Evolutionary conservation across 176 grass and related monocot species (phyloP), one percentile per base, ranked within the genome.

Genomic region (Oryza glumipatula): DNA sequence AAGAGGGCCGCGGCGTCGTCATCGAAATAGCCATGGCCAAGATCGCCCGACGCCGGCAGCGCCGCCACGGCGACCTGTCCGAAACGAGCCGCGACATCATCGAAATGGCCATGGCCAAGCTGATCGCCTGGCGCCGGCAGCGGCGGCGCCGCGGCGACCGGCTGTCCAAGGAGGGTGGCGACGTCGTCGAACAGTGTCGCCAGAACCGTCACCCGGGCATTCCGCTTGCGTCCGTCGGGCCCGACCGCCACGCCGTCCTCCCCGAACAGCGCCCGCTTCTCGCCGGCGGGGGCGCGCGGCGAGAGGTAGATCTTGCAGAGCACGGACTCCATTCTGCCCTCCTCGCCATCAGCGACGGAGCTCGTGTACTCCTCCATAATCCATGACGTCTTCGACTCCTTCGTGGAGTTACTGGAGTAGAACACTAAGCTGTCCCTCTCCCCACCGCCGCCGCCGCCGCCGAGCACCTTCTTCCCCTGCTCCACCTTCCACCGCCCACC

Each of bases 291-390:
- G 26, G 76, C 69, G 52, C 67, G 73, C 66, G 80, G 73, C 30
- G 86, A n/a, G 67, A 88, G n/a, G 67, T 83, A 83, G 41, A 88
- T 11, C 43, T 24, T 83, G 54, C 58, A 32, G 3, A 88, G 35
- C 56, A 71, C 80, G 3, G 19, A 24, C 32, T 52, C 12, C 47
- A 15, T 15, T 17, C 3, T 16, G 10, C n/a, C n/a, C n/a, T 28
- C 35, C 11, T 10, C 52, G 19, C 32, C 54, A 15, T 71, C n/a
- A 7, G 48, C 73, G 43, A 4, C 15, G 22, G 11, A 48, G 66
- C 30, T 48, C 54, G 74, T 72, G 74, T 67, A 43, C 68, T 88
- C 56, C 74, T 83, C 56, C 80, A 88, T 83, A 4, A 88, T 32
- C 86, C 86, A 88, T 12, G 67, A 5, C 17, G 80, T 78, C 80